These are phyloP conservation scores for Stagonosporopsis cucurbitacearum DNA, from an alignment of 2,329 filamentous ascomycete species.

Conservation along the genomic window DNA sequence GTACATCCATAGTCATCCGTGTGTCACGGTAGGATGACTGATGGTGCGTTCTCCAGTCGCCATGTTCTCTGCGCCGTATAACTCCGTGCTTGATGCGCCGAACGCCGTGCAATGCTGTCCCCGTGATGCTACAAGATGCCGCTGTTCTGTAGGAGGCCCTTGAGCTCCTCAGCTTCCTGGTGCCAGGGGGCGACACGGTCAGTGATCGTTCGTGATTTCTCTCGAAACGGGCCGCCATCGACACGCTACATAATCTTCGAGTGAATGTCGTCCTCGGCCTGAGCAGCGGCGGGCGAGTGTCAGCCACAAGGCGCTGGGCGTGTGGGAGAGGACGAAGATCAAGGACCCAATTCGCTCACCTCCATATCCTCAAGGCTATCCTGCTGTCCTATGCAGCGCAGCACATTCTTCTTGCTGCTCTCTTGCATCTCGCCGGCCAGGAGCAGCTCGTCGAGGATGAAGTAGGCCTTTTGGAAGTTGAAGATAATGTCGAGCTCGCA, in stretches of 20 bases:
- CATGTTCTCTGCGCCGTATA: conserved; percentile 14
- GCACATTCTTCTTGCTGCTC: conserved; percentile 98
- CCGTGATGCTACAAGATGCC: conserved; percentile 36
- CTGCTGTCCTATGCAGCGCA: conserved; percentile 94
- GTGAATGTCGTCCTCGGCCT: conserved; percentile 85
- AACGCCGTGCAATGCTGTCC: conserved; percentile 29
- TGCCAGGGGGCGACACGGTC: conserved; percentile 31
- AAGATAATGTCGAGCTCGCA: conserved; percentile 99
- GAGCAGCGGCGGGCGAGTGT: conserved; percentile 51
- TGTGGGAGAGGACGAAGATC: conserved; percentile 19
- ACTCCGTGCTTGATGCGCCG: conserved; percentile 18
- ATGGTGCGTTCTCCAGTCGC: conserved; percentile 46
- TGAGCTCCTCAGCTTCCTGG: conserved; percentile 44
- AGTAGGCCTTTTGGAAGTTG: conserved; percentile 99
- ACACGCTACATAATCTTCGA: conserved; percentile 78
- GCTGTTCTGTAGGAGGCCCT: conserved; percentile 37
- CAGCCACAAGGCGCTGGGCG: conserved; percentile 48
- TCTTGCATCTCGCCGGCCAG: conserved; percentile 97
- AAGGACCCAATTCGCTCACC: conserved; percentile 67
- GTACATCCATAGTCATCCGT: conserved; percentile 49
- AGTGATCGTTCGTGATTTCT: conserved; percentile 33
- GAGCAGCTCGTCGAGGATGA: conserved; percentile 95
- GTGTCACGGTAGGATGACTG: conserved; percentile 45
- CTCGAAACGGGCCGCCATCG: conserved; percentile 22
- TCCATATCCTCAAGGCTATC: conserved; percentile 99